Percentiles rank a stretch among this genome's conserved stretches.
These are phyloP conservation scores for Neofusicoccum kwambonambiense DNA, from an alignment of 2,329 filamentous ascomycete species.

Conservation along the genomic window DNA sequence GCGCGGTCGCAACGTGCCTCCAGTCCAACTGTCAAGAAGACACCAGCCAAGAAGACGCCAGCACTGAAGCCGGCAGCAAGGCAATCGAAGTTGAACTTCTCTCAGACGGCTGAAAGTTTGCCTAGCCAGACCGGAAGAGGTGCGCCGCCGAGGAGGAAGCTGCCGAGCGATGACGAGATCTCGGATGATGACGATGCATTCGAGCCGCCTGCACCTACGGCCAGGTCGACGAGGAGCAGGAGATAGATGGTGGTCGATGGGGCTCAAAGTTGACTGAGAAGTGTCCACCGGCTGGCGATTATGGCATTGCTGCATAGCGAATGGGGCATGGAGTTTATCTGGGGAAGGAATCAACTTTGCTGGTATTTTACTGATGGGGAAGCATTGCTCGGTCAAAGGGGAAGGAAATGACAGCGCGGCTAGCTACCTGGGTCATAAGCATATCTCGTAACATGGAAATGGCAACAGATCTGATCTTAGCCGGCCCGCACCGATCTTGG, in stretches of 20 bases:
- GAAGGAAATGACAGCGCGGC: background rate
- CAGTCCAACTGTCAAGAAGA: constrained; percentile 25
- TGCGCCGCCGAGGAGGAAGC: constrained; percentile 18
- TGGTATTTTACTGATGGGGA: background rate
- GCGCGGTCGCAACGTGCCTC: constrained; percentile 21
- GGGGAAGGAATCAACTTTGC: background rate
- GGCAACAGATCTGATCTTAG: constrained; percentile 1
- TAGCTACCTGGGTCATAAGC: background rate
- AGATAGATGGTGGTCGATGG: background rate
- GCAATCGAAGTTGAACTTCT: constrained; percentile 45
- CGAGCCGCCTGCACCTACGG: constrained; percentile 31
- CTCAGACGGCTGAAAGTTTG: constrained; percentile 35
- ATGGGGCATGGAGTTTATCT: background rate
- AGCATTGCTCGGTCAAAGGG: background rate
- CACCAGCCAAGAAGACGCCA: constrained; percentile 22
- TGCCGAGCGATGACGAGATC: constrained; percentile 42
- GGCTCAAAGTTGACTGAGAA: too few relatives aligned
- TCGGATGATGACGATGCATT: constrained; percentile 40
- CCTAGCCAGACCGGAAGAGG: constrained; percentile 32
- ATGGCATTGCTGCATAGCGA: background rate
- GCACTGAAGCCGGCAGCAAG: constrained; percentile 26
- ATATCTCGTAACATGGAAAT: background rate
- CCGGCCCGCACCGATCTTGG: background rate
- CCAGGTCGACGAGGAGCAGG: constrained; percentile 20
- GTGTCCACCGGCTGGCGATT: background rate